Base-by-base conservation (phyloP, 2,329 filamentous ascomycete genomes). In the Clarireedia hainanense region DNA sequence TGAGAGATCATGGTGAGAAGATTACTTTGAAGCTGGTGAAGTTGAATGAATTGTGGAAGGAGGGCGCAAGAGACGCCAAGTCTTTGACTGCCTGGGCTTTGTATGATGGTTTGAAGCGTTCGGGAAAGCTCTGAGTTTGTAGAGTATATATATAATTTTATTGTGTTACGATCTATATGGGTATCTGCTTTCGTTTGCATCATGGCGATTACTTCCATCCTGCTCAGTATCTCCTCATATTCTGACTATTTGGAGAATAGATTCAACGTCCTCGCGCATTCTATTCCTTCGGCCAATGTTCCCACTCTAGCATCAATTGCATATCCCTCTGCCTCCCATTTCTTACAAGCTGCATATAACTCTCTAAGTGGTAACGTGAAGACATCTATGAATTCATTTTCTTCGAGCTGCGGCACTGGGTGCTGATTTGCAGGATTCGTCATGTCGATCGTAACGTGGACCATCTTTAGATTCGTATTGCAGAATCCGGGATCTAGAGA, bases 381-480 rank as follows among this genome's bases (percentile, higher is more conserved):
- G 2, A 74, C 75, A 61, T 79, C 76, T 47, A 79, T 79, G 62
- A 79, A 79, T 58, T 79, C 76, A 55, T 75, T 75, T 14, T 77
- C 75, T 58, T 79, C 76, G 9, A 79, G 67, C 57, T 75, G 68
- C 2, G 76, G 74, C 52, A 74, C 66, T 4, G 72, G 72, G 36
- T 75, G 71, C 58, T 75, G 69, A 60, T 79, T 79, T 56, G 70
- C 70, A 1, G 72, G 69, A 5, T 69, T 63, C 1, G 71, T 70
- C 60, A 77, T 68, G 60, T 79, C 75, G 58, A 79, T 70, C 4
- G 71, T 73, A 17, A 78, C 68, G 54, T 79, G 76, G 2, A 79
- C 69, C 70, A 79, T 78, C 37, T 78, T 76, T 43, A 84, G 71
- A 63, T 85, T 86, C 5, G 83, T 85, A 67, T 84, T 85, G 69